phyloP scores from a whole-genome alignment of 176 grass and related monocot species.

The Tillandsia leiboldiana region DNA sequence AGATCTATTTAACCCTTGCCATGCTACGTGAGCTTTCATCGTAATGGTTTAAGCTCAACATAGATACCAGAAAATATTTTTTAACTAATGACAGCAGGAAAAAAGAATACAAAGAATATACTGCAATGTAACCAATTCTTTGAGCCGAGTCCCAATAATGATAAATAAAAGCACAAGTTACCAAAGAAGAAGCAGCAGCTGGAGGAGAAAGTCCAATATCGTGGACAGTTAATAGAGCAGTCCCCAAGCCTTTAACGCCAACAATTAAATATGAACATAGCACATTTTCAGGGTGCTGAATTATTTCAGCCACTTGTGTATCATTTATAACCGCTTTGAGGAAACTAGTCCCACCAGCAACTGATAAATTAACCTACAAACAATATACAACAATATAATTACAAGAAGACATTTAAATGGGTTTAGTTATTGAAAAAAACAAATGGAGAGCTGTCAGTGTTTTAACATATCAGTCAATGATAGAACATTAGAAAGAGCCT shows the following conservation, averaged over 20 bases:
- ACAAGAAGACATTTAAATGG: conserved; percentile 2
- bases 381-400: conserved; percentile 25
- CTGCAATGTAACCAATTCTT: conserved; percentile 4
- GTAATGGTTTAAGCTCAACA: no score
- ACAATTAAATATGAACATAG: conserved; percentile 72
- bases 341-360: conserved; percentile 88
- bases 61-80: no score
- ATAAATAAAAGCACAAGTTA: conserved; percentile 23
- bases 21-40: no score
- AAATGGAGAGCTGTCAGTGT: background rate
- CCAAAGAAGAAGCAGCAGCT: conserved; percentile 50
- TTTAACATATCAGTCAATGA: no score
- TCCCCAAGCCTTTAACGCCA: conserved; percentile 65
- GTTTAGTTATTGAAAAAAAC: background rate
- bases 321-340: conserved; percentile 88
- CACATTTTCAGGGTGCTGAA: conserved; percentile 50
- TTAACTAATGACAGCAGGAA: no score
- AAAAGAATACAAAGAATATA: background rate
- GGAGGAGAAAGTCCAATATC: conserved; percentile 86
- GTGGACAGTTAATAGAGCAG: conserved; percentile 53
- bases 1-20: no score
- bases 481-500: no score
- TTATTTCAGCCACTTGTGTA: conserved; percentile 53
- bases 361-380: conserved; percentile 61
- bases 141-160: background rate